Evolutionary conservation across 805 yeast genomes (phyloP).

Genomic region (Lipomyces orientalis): DNA sequence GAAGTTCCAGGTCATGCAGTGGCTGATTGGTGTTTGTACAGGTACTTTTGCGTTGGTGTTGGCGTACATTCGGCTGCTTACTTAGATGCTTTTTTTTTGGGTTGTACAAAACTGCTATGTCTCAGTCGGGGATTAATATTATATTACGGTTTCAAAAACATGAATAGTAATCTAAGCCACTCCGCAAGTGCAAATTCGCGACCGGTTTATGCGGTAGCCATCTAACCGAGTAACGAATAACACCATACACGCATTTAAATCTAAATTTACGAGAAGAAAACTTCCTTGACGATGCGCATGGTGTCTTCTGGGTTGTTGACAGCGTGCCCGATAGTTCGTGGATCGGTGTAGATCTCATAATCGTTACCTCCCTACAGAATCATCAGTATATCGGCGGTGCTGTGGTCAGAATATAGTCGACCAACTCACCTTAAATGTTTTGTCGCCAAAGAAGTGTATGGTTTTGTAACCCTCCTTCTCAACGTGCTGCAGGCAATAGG

Average conservation of each 20-base stretch:
- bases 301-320: conserved; percentile 92
- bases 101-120: neutral
- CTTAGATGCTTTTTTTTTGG: conserved; percentile 47
- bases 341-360: conserved; percentile 91
- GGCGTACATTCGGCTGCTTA: conserved; percentile 85
- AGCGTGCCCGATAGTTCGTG: conserved; percentile 94
- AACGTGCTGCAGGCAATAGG: conserved; percentile 94
- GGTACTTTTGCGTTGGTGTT: conserved; percentile 95
- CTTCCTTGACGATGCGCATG: conserved; percentile 78
- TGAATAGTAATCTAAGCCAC: neutral
- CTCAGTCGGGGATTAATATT: neutral
- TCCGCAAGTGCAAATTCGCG: neutral
- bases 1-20: conserved; percentile 95
- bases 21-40: conserved; percentile 97
- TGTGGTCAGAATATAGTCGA: neutral
- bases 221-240: neutral
- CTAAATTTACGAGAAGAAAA: conserved; percentile 51
- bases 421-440: conserved; percentile 61
- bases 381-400: neutral
- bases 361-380: conserved; percentile 88
- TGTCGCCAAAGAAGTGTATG: conserved; percentile 99
- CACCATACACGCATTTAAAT: conserved; percentile 2
- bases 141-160: neutral
- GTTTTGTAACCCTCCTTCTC: conserved; percentile 79
- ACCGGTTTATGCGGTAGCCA: neutral